Conservation (phyloP, 2,329 filamentous ascomycete species). For the Ophiosphaerella narmari region DNA sequence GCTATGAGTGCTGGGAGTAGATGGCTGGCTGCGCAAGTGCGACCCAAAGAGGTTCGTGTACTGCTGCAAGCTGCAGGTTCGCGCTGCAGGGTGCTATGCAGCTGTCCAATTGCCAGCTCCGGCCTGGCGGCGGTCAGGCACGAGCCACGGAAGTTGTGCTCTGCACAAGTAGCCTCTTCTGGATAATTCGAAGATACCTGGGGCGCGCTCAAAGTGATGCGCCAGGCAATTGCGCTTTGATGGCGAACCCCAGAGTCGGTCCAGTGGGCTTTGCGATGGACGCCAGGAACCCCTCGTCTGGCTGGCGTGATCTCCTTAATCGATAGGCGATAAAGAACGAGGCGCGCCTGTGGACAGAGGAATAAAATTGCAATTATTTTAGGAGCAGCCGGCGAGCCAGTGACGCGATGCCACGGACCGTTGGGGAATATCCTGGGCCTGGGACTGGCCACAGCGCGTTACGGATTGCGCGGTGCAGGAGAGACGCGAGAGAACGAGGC, state of each 20-base stretch:
- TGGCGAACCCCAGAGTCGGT: slow-evolving; percentile 15
- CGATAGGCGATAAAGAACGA: slow-evolving; percentile 26
- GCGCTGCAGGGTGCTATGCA: slow-evolving; percentile 31
- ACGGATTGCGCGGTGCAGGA: slow-evolving; percentile 5
- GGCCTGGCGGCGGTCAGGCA: slow-evolving; percentile 28
- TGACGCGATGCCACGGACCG: slow-evolving; percentile 36
- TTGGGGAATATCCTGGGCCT: slow-evolving; percentile 16
- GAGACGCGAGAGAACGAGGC: slow-evolving; percentile 18
- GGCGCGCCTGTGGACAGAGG: slow-evolving; percentile 32
- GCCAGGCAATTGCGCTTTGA: slow-evolving; percentile 15
- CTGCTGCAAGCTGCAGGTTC: slow-evolving; percentile 41
- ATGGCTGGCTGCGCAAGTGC: slow-evolving; percentile 22
- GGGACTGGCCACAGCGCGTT: slow-evolving; percentile 20
- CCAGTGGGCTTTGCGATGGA: slow-evolving; percentile 19
- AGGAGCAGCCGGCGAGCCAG: slow-evolving; percentile 28
- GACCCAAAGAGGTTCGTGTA: slow-evolving; percentile 33
- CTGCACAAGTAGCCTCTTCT: slow-evolving; percentile 10
- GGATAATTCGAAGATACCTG: slow-evolving; percentile 10
- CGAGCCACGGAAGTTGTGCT: slow-evolving; percentile 27
- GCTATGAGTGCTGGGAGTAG: slow-evolving; percentile 35
- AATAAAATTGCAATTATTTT: slow-evolving; percentile 36
- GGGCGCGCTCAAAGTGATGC: slow-evolving; percentile 8
- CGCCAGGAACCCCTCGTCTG: slow-evolving; percentile 31
- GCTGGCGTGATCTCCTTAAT: slow-evolving; percentile 18
- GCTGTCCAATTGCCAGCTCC: slow-evolving; percentile 38